Base-by-base conservation (phyloP, 2,329 filamentous ascomycete species). In the Neophaeococcomyces aloes region DNA sequence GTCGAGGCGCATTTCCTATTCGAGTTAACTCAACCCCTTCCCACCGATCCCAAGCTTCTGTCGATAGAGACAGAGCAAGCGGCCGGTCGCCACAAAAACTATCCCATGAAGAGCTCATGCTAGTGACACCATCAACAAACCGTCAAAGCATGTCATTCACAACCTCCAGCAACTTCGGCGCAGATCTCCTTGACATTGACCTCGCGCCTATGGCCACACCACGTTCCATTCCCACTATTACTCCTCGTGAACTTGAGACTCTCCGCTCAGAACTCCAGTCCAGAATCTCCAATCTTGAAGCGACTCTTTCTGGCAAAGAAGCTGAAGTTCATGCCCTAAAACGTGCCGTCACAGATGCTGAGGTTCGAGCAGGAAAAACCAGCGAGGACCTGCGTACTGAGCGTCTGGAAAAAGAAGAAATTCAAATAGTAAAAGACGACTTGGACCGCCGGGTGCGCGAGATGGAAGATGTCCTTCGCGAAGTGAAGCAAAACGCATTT, bases 121-220 rank as follows among this genome's bases (percentile, higher is more conserved):
- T 55, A 14, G 46, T 47, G 27, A 59, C 57, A 37, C 58, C 58
- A 25, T 50, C 56, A 7, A 46, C 45, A 42, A n/a, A 46, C 19
- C 49, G 57, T 25, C 48, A 53, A 18, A 57, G 56, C 30, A 54
- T 52, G 49, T 51, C 47, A 29, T 42, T 39, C 23, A 27, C 23
- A 27, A 38, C 47, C 13, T 18, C 47, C 14, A 49, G 44, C 23
- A 49, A 49, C 15, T 39, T 52, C 10, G 53, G 53, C 19, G 40
- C 51, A 38, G 51, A 59, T 56, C 74, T 91, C 33, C 76, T 93
- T 36, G 86, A 94, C 63, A 91, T 93, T 59, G 91, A 96, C 56
- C 83, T 96, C 7, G 87, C 88, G n/a, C 86, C 89, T 0, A 79
- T 87, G 53, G 87, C 89, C 2, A 96, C 91, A 0, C 91, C 91